Conservation (phyloP, 2,329 filamentous ascomycete species). For the Alternaria panax region DNA sequence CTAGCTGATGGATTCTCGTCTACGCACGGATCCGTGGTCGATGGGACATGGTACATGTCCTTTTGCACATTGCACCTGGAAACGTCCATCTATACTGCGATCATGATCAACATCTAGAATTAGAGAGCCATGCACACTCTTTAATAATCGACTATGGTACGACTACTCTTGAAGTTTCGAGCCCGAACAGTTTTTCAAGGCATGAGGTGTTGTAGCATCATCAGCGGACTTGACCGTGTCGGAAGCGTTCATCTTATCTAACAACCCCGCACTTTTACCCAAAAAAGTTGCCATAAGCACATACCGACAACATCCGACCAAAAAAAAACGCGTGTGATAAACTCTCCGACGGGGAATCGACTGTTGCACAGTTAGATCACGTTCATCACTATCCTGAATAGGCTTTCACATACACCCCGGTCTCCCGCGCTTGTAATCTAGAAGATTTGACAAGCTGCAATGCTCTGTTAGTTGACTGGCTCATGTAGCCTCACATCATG, state of each 20-base stretch:
- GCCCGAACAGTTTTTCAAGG: not conserved
- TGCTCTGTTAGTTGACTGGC: no score
- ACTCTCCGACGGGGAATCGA: constrained; percentile 13
- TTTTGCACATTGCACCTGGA: not conserved
- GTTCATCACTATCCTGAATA: no score
- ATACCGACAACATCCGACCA: not conserved
- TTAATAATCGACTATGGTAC: not conserved
- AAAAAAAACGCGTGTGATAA: not conserved
- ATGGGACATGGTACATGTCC: not conserved
- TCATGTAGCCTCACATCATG: no score
- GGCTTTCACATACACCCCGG: constrained; percentile 1
- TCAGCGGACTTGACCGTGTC: not conserved
- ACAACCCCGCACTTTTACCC: not conserved
- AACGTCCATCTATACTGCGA: not conserved
- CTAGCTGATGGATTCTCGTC: constrained; percentile 16
- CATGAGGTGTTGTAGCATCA: not conserved
- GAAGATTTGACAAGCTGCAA: constrained; percentile 8
- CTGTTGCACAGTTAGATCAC: not conserved
- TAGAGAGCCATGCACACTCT: not conserved
- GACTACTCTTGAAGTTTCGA: not conserved
- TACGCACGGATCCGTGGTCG: no score
- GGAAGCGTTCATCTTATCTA: not conserved
- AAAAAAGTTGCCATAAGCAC: not conserved
- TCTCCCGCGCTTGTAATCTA: constrained; percentile 8
- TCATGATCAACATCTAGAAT: not conserved